These are phyloP conservation scores for Penicillium palitans DNA, from an alignment of 2,329 filamentous ascomycete species.

Conservation along the genomic window DNA sequence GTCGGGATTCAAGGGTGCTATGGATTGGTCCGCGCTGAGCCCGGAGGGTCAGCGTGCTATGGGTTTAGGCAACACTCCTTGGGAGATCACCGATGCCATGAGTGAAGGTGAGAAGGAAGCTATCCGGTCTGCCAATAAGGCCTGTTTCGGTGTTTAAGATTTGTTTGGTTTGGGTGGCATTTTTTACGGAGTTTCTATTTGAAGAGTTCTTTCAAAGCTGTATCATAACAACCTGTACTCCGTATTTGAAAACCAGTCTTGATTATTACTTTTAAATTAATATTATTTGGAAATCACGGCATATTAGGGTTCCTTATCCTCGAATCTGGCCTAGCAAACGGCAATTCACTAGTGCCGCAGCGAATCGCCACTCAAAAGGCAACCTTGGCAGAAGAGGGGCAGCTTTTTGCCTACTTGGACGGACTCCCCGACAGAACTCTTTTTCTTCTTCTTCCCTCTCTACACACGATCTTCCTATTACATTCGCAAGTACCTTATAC, in stretches of 20 bases:
- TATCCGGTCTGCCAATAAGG: constrained; percentile 55
- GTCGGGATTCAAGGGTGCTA: constrained; percentile 38
- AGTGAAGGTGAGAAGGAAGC: constrained; percentile 53
- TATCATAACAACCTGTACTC: neutral
- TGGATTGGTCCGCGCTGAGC: constrained; percentile 43
- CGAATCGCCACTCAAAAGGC: neutral
- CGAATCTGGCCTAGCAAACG: neutral
- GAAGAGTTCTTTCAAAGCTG: neutral
- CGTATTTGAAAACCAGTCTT: neutral
- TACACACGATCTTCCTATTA: neutral
- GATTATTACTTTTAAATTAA: neutral
- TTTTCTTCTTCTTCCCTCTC: neutral
- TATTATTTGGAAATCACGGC: neutral
- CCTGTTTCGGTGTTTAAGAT: constrained; percentile 47
- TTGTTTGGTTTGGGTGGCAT: neutral
- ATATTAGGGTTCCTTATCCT: neutral
- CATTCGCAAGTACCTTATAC: neutral
- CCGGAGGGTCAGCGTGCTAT: constrained; percentile 56
- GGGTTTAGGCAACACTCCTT: constrained; percentile 53
- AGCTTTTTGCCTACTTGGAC: neutral
- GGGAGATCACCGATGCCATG: constrained; percentile 51
- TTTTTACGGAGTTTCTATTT: neutral
- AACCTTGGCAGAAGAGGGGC: constrained; percentile 5
- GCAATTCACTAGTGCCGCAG: neutral
- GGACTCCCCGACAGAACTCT: neutral